These are phyloP conservation scores for Pestalotiopsis sp. DNA, from an alignment of 2,329 filamentous ascomycete genomes.

Conservation along the genomic window DNA sequence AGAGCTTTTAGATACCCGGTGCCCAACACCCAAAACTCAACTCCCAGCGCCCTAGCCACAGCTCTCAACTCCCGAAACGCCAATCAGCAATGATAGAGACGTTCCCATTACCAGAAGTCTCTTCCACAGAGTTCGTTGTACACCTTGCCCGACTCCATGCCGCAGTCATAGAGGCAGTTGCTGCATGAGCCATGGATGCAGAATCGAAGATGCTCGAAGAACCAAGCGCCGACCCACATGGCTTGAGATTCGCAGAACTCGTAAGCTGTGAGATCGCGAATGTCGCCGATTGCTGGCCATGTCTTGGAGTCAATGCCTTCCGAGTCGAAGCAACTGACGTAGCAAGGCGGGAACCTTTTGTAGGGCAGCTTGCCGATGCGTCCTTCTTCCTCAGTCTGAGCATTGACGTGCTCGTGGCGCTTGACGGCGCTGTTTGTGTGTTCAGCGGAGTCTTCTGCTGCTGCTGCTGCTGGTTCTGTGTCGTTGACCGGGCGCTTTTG, in stretches of 20 bases:
- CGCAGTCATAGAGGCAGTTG: not conserved
- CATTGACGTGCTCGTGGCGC: not conserved
- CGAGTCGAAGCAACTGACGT: slow-evolving; percentile 3
- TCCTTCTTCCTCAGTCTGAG: not conserved
- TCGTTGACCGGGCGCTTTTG: not conserved
- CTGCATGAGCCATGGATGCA: not conserved
- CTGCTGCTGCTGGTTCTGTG: not conserved
- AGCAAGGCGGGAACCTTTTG: not conserved
- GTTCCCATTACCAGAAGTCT: too few species aligned
- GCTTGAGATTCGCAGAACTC: not conserved
- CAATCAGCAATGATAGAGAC: too few species aligned
- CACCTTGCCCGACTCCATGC: not conserved
- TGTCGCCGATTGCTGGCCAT: not conserved
- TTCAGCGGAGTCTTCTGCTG: not conserved
- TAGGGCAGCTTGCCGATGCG: not conserved
- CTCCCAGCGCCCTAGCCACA: too few species aligned
- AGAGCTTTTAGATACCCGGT: too few species aligned
- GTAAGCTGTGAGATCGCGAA: not conserved
- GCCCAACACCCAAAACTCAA: too few species aligned
- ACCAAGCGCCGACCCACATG: not conserved
- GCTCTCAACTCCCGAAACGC: too few species aligned
- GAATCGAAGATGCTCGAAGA: not conserved
- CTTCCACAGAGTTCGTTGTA: not conserved
- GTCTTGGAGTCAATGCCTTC: not conserved
- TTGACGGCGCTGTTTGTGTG: not conserved